Conservation (phyloP, 371 early-diverging fungal genomes). For the Rhizopus stolonifer region DNA sequence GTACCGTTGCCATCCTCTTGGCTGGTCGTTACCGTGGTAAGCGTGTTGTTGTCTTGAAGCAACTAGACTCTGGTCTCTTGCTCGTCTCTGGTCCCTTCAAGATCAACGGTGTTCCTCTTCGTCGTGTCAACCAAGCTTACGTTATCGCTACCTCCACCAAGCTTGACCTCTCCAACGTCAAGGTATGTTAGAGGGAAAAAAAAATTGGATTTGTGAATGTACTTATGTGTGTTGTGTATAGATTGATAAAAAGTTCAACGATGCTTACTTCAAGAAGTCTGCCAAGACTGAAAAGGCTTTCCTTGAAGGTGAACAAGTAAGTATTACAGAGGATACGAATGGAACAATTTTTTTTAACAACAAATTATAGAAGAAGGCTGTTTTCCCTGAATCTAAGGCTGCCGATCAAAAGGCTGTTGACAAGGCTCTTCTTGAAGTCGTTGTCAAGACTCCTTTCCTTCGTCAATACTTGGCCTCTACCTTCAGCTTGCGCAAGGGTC, state of each 20-base stretch:
- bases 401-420: slow-evolving; percentile 90
- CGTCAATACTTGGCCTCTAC: slow-evolving; percentile 82
- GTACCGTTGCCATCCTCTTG: no score
- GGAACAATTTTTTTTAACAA: neutral
- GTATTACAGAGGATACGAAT: slow-evolving; percentile 1
- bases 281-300: slow-evolving; percentile 83
- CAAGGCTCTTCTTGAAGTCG: slow-evolving; percentile 72
- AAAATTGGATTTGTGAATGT: no score
- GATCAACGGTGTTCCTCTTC: slow-evolving; percentile 97
- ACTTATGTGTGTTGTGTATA: no score
- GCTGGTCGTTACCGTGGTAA: slow-evolving; percentile 97
- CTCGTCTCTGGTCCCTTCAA: slow-evolving; percentile 97
- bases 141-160: no score
- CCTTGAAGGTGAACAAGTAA: slow-evolving; percentile 74
- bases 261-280: no score
- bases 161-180: slow-evolving; percentile 74
- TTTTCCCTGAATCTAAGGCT: no score
- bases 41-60: slow-evolving; percentile 98
- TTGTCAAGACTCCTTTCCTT: slow-evolving; percentile 85
- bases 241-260: no score
- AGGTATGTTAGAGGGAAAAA: slow-evolving; percentile 41
- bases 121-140: slow-evolving; percentile 98
- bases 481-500: no score
- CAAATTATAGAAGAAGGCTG: slow-evolving; percentile 54
- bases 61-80: slow-evolving; percentile 91